Conservation (phyloP, 2,329 filamentous ascomycete genomes). For the Pestalotiopsis sp. region DNA sequence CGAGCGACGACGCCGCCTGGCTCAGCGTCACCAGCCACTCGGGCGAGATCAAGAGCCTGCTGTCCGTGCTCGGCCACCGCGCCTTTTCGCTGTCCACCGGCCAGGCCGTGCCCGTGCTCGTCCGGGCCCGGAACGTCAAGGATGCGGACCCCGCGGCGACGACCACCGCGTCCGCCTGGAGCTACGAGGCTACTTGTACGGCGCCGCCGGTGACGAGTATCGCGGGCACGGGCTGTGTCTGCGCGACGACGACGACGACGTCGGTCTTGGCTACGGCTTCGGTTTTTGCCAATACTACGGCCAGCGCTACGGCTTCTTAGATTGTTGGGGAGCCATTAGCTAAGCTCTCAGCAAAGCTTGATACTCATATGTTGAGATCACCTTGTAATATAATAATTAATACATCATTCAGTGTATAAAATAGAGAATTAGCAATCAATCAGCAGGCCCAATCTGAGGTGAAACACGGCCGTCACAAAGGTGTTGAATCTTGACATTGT, state of each 20-base stretch:
- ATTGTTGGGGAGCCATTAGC: too few species aligned
- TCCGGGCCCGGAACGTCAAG: conserved; percentile 55
- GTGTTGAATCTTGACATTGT: too few species aligned
- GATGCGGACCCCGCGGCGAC: conserved; percentile 24
- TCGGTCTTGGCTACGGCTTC: conserved; percentile 16
- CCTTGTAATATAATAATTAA: background rate
- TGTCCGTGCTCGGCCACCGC: conserved; percentile 63
- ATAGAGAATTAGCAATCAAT: background rate
- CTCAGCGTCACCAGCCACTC: conserved; percentile 64
- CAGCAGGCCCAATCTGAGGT: too few species aligned
- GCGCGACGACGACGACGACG: conserved; percentile 26
- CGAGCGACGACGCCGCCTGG: conserved; percentile 54
- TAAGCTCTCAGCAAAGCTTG: too few species aligned
- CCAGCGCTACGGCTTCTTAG: background rate
- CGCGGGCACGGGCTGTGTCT: conserved; percentile 44
- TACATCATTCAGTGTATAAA: background rate
- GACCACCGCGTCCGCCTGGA: conserved; percentile 39
- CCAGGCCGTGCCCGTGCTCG: conserved; percentile 68
- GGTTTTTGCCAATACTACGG: background rate
- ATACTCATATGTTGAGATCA: too few species aligned
- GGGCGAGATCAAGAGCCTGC: conserved; percentile 56
- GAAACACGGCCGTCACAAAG: too few species aligned
- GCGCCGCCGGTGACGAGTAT: conserved; percentile 48
- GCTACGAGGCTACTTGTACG: conserved; percentile 45
- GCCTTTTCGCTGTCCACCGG: conserved; percentile 66